Base-by-base conservation (phyloP, 2,329 filamentous ascomycete species). In the Calonectria henricotiae region DNA sequence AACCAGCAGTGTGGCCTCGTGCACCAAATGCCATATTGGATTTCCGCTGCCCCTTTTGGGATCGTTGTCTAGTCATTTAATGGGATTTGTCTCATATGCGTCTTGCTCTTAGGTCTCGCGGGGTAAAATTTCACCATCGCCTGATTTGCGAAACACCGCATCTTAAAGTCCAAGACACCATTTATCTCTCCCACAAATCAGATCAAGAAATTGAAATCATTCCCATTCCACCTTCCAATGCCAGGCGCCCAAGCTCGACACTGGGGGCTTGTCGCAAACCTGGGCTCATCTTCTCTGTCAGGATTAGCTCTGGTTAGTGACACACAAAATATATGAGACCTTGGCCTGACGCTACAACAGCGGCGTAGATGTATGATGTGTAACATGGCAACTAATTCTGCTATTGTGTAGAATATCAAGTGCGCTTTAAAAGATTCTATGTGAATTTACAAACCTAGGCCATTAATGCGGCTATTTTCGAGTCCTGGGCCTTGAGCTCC, bases 61-160 rank as follows among this genome's bases (percentile, higher is more conserved):
- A 37, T 55, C 32, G 51, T 58, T 58, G 51, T 58, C 51, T 27
- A 39, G 51, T 58, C 51, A 39, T 58, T 58, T 58, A 58, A 58
- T 37, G 12, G 51, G 43, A 46, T 46, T 46, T 58, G 51, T 58
- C 35, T 58, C 35, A 23, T 23, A 55, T 55, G 35, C 39, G 3
- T 20, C 32, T 27, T 13, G 20, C 35, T 37, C 51, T 39, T 9
- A 5, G 2, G 20, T 12, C 20, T 58, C 20, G 51, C 51, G 51
- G 51, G 51, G 51, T 58, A 58, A 39, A 58, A 39, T 15, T 17
- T 23, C 4, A 25, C 35, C 32, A 39, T 39, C 15, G 32, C 35
- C 51, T 17, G 12, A 39, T 39, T 37, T 39, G 13, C 35, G 35
- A 58, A 15, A 58, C 51, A 58, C 23, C 32, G 7, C 35, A 58